These are phyloP conservation scores for Neofusicoccum kwambonambiense DNA, from an alignment of 2,329 filamentous ascomycete genomes.

Conservation along the genomic window DNA sequence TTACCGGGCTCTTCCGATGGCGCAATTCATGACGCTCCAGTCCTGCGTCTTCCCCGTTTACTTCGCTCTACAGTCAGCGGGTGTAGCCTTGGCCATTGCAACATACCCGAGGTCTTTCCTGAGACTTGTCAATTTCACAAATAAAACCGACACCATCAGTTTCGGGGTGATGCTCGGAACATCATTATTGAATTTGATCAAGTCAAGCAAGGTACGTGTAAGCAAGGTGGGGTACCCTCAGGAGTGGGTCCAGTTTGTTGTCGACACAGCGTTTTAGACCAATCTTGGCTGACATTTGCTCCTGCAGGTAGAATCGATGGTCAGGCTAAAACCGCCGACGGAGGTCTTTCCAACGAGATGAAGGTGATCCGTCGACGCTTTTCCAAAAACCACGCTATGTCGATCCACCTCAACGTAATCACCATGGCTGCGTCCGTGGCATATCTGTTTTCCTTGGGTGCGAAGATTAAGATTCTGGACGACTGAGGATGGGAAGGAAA, in stretches of 20 bases:
- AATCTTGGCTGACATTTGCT: too few relatives aligned
- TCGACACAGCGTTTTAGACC: too few relatives aligned
- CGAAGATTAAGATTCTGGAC: not conserved
- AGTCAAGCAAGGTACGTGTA: not conserved
- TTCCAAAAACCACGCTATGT: not conserved
- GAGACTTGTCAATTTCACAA: not conserved
- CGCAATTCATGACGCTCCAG: slow-evolving; percentile 82
- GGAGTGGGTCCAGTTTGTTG: too few relatives aligned
- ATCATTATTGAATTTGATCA: not conserved
- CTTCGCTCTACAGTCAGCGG: slow-evolving; percentile 75
- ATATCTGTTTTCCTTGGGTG: not conserved
- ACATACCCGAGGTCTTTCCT: not conserved
- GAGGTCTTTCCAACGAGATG: not conserved
- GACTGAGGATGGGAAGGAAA: not conserved
- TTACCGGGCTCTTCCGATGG: slow-evolving; percentile 72
- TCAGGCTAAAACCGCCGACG: not conserved
- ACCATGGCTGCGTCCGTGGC: not conserved
- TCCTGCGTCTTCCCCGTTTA: slow-evolving; percentile 81
- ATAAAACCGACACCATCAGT: not conserved
- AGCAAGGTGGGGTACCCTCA: too few relatives aligned
- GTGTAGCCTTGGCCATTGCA: not conserved
- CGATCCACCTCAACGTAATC: not conserved
- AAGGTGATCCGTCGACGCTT: not conserved
- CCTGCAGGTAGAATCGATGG: not conserved
- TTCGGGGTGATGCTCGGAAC: not conserved